Conservation (phyloP, 2,329 filamentous ascomycete genomes). For the Cordyceps pruinosa region DNA sequence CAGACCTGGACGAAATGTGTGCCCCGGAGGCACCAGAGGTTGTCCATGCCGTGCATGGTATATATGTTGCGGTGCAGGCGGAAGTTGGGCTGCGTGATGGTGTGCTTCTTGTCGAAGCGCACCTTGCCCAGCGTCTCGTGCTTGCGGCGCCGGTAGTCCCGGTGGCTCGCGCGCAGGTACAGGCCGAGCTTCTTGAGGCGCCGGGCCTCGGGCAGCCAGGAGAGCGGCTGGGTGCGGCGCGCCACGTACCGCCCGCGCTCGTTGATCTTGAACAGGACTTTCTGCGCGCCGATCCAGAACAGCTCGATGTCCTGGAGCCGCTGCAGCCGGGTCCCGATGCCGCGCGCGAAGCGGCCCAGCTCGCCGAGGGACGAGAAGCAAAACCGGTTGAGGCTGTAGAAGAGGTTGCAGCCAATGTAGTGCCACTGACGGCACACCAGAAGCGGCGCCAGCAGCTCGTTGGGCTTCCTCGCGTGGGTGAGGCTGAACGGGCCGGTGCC, state of each 20-base stretch:
- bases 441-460: slow-evolving; percentile 30
- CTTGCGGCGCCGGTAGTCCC: slow-evolving; percentile 25
- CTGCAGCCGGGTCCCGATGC: slow-evolving; percentile 35
- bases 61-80: slow-evolving; percentile 31
- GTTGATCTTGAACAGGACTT: slow-evolving; percentile 18
- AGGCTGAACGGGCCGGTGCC: slow-evolving; percentile 25
- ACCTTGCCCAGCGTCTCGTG: slow-evolving; percentile 27
- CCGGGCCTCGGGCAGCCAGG: slow-evolving; percentile 28
- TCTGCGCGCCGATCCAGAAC: slow-evolving; percentile 33
- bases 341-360: slow-evolving; percentile 38
- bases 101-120: slow-evolving; percentile 23
- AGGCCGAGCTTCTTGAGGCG: slow-evolving; percentile 36
- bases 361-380: slow-evolving; percentile 48
- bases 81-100: slow-evolving; percentile 33
- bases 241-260: slow-evolving; percentile 25
- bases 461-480: slow-evolving; percentile 26
- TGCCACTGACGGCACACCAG: slow-evolving; percentile 34
- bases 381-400: slow-evolving; percentile 44
- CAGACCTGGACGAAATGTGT: slow-evolving; percentile 34
- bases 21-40: slow-evolving; percentile 37
- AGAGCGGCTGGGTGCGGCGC: slow-evolving; percentile 30
- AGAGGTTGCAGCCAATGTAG: slow-evolving; percentile 34
- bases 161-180: slow-evolving; percentile 32
- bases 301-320: slow-evolving; percentile 39
- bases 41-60: slow-evolving; percentile 38